Evolutionary conservation across 2,329 filamentous ascomycete genomes (phyloP), one percentile per base, ranked within the genome.

Genomic region (Aspergillus quadricinctus): DNA sequence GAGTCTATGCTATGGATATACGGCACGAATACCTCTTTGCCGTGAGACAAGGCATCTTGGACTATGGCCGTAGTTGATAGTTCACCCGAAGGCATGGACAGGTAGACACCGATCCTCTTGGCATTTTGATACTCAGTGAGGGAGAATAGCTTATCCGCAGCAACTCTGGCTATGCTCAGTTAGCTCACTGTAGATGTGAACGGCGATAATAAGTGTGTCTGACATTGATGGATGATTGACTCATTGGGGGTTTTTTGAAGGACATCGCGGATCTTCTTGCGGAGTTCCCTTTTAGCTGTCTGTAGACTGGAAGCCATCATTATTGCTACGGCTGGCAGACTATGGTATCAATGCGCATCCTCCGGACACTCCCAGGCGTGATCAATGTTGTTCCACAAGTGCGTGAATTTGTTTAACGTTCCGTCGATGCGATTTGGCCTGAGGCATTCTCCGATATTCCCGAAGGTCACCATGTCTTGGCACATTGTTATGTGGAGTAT

Each of bases 61-160:
- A 97, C 90, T 54, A 97, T 90, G 50, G 81, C 78, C 52, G 87
- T 85, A 1, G 94, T 99, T 64, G 92, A 90, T 27, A 96, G 83
- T 76, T 99, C 94, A 25, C 87, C 88, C 9, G 80, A 78, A 0
- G 92, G 92, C 94, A 99, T 99, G 10, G 93, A 94, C 17, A 99
- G 80, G 71, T 96, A 99, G 55, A 99, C 81, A 64, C 90, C 92
- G 67, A 99, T 84, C 53, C 85, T 82, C 58, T 80, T 82, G 45
- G 94, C 92, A 54, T 87, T 80, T 61, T 84, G 78, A 71, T 96
- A 99, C 54, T 91, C 88, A 51, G 83, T 81, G 65, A 92, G 83
- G 10, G 81, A 78, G 48, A 87, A 78, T 40, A 97, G 76, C 6
- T 81, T 78, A 53, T 84, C 81, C 62, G 87, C 87, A 23, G 90